A percentile compares a stretch with the other conserved stretches of the same genome.
Evolutionary conservation across 495 filamentous ascomycete genomes (phyloP).

Genomic region (Podospora appendiculata): DNA sequence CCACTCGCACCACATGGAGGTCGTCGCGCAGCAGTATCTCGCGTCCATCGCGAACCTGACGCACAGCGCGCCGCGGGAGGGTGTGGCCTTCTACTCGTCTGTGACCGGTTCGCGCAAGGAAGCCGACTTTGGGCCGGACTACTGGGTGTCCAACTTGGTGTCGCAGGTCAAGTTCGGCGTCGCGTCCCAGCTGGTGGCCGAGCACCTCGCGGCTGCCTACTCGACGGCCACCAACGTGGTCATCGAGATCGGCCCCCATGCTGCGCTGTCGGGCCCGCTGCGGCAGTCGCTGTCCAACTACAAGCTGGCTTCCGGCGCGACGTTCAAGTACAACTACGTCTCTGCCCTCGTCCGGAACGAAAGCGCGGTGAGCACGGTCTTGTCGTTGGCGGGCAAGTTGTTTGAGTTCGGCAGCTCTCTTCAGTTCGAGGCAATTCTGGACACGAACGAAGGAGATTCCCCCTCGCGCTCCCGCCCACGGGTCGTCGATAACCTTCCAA

Average conservation of each 20-base stretch:
- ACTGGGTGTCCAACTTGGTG: conserved; percentile 32
- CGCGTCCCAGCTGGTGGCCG: conserved; percentile 10
- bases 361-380: background rate
- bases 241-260: conserved; percentile 27
- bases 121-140: conserved; percentile 16
- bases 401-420: background rate
- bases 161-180: conserved; percentile 30
- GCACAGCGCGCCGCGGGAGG: background rate
- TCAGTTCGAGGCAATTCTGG: background rate
- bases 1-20: conserved; percentile 30
- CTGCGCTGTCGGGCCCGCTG: conserved; percentile 15
- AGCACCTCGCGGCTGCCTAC: background rate
- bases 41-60: background rate
- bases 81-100: conserved; percentile 20
- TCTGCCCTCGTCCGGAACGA: background rate
- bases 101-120: conserved; percentile 15
- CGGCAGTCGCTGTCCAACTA: conserved; percentile 3
- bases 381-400: background rate
- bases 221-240: background rate
- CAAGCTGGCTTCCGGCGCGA: background rate
- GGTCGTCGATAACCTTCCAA: conserved; percentile 15
- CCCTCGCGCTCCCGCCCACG: too few relatives aligned
- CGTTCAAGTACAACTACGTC: background rate
- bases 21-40: conserved; percentile 21
- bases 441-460: background rate